Base-by-base conservation (phyloP, 208 protist genomes). In the Strigomonas galati region DNA sequence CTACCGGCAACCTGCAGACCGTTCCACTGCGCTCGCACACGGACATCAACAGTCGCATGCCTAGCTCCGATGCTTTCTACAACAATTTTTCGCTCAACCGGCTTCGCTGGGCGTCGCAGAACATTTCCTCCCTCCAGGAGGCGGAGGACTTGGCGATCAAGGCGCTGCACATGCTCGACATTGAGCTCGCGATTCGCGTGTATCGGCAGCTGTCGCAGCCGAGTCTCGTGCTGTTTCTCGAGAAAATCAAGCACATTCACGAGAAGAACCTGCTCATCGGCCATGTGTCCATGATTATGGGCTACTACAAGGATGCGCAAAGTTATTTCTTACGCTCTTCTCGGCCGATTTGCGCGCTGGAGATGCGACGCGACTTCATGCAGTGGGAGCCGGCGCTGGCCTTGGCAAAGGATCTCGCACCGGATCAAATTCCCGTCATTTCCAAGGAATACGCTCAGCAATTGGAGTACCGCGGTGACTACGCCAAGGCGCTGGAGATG, bases 331-430 rank as follows among this genome's bases (percentile, higher is more conserved):
- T 98, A 17, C 79, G 77, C 55, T 98, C 93, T 30, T 92, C 92
- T 26, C 85, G 93, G 65, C 96, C 94, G 57, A 70, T 93, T 27
- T 83, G 87, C 32, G 98, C 98, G 15, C 82, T 99, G 26, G 89
- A 98, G 72, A 99, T 99, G 98, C 89, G 97, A 19, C 87, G 95
- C 17, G 95, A 99, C 73, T 82, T 99, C 60, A 96, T 98, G 91
- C 95, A 99, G 76, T 99, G 96, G 95, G 95, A 98, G 61, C 82
- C 88, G 21, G 97, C 97, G 6, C 83, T 99, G 35, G 53, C 81
- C 5, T 81, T 99, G 21, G 97, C 98, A 1, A 73, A 93, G 67
- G 89, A 89, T 44, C 76, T 98, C n/a, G 93, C 91, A 10, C 92
- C 90, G 14, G 80, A 89, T 12, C 79, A 94, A 73, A 71, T 98